A percentile compares a stretch with the other conserved stretches of the same genome.
phyloP scores from a whole-genome alignment of 169 alveolate species.

The Cryptosporidium bovis region DNA sequence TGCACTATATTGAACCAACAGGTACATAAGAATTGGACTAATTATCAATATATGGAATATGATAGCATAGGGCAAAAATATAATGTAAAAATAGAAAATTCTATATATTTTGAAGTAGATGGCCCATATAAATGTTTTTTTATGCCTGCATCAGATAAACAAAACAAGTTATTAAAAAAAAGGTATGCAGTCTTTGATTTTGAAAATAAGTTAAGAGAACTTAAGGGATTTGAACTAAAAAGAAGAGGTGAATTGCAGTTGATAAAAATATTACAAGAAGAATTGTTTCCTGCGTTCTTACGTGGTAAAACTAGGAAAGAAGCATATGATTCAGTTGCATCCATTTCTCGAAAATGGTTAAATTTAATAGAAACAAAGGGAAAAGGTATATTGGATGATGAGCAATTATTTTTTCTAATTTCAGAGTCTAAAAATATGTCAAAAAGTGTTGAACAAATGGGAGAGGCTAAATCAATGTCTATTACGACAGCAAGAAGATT shows the following conservation, averaged over 20 bases:
- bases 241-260: conserved; percentile 98
- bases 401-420: conserved; percentile 92
- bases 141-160: conserved; percentile 98
- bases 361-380: conserved; percentile 91
- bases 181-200: conserved; percentile 95
- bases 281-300: conserved; percentile 94
- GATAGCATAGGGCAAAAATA: conserved; percentile 80
- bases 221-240: conserved; percentile 97
- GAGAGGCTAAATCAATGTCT: conserved; percentile 92
- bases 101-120: conserved; percentile 97
- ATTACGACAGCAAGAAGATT: conserved; percentile 95
- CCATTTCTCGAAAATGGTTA: conserved; percentile 92
- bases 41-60: conserved; percentile 92
- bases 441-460: conserved; percentile 91
- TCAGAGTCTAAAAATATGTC: conserved; percentile 92
- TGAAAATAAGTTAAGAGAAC: conserved; percentile 92
- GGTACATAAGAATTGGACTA: conserved; percentile 95
- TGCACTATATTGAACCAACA: conserved; percentile 93
- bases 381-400: conserved; percentile 88
- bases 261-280: conserved; percentile 96
- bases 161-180: conserved; percentile 93
- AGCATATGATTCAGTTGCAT: conserved; percentile 94
- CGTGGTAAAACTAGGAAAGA: conserved; percentile 93
- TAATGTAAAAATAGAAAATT: conserved; percentile 90
- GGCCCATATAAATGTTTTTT: conserved; percentile 99